Base-by-base conservation (phyloP, 768 basidiomycete genomes). In the Lentinula aciculospora region DNA sequence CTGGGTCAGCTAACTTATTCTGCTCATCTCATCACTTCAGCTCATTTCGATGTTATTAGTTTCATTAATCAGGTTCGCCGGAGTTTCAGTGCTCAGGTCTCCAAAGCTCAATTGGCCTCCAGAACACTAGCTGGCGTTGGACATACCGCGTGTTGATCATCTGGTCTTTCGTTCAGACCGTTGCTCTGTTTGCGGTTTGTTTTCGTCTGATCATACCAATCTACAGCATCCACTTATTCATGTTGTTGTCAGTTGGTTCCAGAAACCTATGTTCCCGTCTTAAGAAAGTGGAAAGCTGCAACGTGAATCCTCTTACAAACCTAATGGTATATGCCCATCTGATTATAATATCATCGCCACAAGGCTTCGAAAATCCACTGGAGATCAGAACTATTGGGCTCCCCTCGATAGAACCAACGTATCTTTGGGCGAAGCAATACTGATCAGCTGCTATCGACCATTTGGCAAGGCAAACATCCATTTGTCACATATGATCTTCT, bases 81-180 rank as follows among this genome's bases (percentile, higher is more conserved):
- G 34, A 25, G 5, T 19, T 13, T 28, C 17, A 27, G 27, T n/a
- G 21, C 1, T 29, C 13, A 25, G 12, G 27, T 47, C 40, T 51
- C 46, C n/a, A 37, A 29, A 50, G 7, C 12, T 42, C 6, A 31
- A 9, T 28, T 17, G 50, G 44, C 45, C 60, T 50, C 60, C 46
- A 88, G 81, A 73, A 85, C 62, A 60, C 78, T 1, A 62, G 77
- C 45, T 89, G 88, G 88, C 71, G 87, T 58, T 93, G 90, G 91
- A 89, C 89, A 0, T 94, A 85, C 70, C 82, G 84, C 56, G 69
- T 88, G 12, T 66, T 86, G 55, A 60, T 86, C 2, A 88, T 88
- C 19, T 94, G 91, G 92, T 74, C 80, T 1, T 82, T 80, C 47
- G 70, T 70, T 1, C 77, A 89, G 66, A 68, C 76, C 8, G 51